Conservation (phyloP, 352 stramenopile genomes). For the Phytophthora crassamura region DNA sequence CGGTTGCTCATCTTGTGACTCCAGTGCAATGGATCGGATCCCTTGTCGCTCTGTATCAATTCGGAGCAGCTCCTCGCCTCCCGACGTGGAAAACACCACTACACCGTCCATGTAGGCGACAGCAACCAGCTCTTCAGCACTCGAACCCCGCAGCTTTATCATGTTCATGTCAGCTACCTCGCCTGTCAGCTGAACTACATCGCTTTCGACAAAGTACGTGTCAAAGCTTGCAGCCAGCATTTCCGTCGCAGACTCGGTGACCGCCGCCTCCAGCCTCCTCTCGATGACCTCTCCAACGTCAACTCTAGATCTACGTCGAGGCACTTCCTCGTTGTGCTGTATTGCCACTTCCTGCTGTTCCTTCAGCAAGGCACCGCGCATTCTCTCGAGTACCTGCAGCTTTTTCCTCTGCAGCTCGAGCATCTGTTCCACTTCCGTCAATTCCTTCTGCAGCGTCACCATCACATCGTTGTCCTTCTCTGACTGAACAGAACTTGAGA, state of each 20-base stretch:
- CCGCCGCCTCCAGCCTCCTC: constrained; percentile 26
- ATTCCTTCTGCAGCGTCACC: constrained; percentile 35
- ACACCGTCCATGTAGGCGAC: constrained; percentile 34
- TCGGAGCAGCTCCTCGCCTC: constrained; percentile 26
- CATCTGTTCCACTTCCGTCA: constrained; percentile 46
- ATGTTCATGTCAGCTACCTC: constrained; percentile 54
- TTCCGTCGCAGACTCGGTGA: not conserved
- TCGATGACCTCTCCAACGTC: constrained; percentile 24
- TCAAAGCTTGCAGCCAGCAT: constrained; percentile 34
- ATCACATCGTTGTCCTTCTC: constrained; percentile 6
- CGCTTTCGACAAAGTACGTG: constrained; percentile 51
- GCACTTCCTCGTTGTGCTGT: constrained; percentile 1
- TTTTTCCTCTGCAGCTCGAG: constrained; percentile 53
- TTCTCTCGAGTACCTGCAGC: constrained; percentile 38
- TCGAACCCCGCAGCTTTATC: constrained; percentile 33
- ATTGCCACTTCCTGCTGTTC: constrained; percentile 6
- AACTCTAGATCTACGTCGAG: not conserved
- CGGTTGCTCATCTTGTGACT: constrained; percentile 19
- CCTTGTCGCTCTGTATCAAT: constrained; percentile 4
- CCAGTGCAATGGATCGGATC: constrained; percentile 26
- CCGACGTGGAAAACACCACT: constrained; percentile 46
- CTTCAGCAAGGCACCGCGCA: constrained; percentile 29
- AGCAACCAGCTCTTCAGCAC: constrained; percentile 44
- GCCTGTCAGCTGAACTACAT: constrained; percentile 2
- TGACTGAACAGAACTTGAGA: not conserved